phyloP scores from a whole-genome alignment of 192 early-diverging fungal genomes.

The Cetraspora pellucida region DNA sequence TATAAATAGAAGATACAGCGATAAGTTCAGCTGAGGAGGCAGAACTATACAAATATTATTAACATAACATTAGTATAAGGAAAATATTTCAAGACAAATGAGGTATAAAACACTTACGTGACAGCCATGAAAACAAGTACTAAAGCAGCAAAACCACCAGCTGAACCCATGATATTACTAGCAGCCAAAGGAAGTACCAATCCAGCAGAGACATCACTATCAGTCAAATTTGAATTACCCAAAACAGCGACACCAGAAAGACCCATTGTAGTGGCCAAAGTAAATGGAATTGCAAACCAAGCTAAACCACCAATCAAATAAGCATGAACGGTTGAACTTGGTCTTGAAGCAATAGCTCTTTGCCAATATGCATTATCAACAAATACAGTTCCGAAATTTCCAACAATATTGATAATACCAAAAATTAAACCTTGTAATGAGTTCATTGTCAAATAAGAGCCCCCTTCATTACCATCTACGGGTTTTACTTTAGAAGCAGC shows the following conservation, averaged over 20 bases:
- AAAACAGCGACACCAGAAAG: slow-evolving; percentile 69
- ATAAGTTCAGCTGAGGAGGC: slow-evolving; percentile 76
- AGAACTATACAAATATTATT: slow-evolving; percentile 27
- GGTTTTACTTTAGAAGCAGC: slow-evolving; percentile 53
- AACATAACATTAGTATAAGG: slow-evolving; percentile 56
- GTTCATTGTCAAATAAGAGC: slow-evolving; percentile 65
- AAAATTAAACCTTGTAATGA: slow-evolving; percentile 70
- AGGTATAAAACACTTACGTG: slow-evolving; percentile 69
- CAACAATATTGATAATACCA: slow-evolving; percentile 74
- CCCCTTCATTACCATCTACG: slow-evolving; percentile 61
- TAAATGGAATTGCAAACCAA: slow-evolving; percentile 80
- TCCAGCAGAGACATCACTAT: slow-evolving; percentile 63
- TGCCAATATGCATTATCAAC: slow-evolving; percentile 78
- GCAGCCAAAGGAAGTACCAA: slow-evolving; percentile 69
- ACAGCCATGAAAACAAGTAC: slow-evolving; percentile 79
- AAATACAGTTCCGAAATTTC: slow-evolving; percentile 79
- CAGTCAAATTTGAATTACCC: slow-evolving; percentile 19
- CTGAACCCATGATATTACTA: slow-evolving; percentile 61
- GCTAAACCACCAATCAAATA: slow-evolving; percentile 74
- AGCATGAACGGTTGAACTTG: slow-evolving; percentile 66
- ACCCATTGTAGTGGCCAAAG: slow-evolving; percentile 71
- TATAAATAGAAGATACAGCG: slow-evolving; percentile 72
- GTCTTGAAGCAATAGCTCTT: slow-evolving; percentile 71
- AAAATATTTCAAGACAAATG: slow-evolving; percentile 66
- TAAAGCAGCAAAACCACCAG: slow-evolving; percentile 65